These are phyloP conservation scores for Cercophora newfieldiana DNA, from an alignment of 495 filamentous ascomycete genomes.

Conservation along the genomic window DNA sequence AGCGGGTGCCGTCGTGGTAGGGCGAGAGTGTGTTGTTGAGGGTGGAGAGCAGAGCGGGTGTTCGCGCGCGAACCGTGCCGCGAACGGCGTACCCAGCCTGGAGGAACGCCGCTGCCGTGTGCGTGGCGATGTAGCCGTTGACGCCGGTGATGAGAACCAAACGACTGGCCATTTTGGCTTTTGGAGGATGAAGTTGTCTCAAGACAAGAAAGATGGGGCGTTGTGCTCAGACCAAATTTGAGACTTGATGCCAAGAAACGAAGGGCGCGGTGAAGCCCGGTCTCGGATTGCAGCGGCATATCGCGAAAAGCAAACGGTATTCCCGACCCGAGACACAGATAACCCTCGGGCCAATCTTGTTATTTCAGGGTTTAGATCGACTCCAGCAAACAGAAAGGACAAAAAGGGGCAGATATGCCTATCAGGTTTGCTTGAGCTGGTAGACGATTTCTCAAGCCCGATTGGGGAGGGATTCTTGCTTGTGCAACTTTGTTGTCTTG, in stretches of 20 bases:
- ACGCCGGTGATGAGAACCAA: conserved; percentile 54
- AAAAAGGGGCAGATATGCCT: too few relatives aligned
- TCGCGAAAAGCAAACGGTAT: too few relatives aligned
- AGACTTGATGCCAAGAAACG: not conserved
- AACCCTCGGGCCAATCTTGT: not conserved
- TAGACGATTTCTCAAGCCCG: too few relatives aligned
- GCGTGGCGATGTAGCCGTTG: conserved; percentile 56
- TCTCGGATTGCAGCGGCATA: not conserved
- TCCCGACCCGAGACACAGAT: not conserved
- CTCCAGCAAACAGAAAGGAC: not conserved
- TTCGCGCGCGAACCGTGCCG: conserved; percentile 45
- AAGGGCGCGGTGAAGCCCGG: conserved; percentile 4
- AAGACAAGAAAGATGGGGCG: not conserved
- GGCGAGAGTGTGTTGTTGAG: conserved; percentile 57
- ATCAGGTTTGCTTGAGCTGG: too few relatives aligned
- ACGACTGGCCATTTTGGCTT: conserved; percentile 1
- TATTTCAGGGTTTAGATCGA: not conserved
- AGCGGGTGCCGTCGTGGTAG: conserved; percentile 39
- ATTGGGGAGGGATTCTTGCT: too few relatives aligned
- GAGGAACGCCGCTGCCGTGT: conserved; percentile 52
- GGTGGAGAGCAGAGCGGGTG: conserved; percentile 32
- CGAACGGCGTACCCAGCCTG: conserved; percentile 49
- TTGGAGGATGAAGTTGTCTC: not conserved
- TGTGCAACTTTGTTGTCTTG: too few relatives aligned
- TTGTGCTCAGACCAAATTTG: not conserved